Conservation (phyloP, 2,329 filamentous ascomycete genomes). For the Microdochium bolleyi region DNA sequence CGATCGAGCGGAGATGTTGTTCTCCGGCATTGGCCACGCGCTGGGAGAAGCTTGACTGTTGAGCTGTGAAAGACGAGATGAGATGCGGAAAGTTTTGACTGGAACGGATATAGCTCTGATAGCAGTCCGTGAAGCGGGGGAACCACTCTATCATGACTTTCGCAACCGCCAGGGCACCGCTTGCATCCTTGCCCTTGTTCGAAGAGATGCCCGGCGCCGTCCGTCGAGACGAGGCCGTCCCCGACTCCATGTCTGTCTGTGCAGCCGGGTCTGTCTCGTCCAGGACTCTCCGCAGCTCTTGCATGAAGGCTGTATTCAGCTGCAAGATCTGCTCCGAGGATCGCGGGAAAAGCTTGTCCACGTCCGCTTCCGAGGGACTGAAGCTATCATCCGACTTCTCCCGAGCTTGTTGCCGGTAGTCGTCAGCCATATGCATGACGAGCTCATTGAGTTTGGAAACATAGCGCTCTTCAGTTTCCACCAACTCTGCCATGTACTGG, state of each 20-base stretch:
- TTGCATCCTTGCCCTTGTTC: conserved; percentile 55
- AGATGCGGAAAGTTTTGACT: conserved; percentile 82
- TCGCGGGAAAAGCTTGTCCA: conserved; percentile 72
- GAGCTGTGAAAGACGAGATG: conserved; percentile 70
- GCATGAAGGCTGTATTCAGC: conserved; percentile 73
- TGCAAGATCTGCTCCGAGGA: conserved; percentile 75
- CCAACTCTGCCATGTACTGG: conserved; percentile 81
- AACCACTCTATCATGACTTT: conserved; percentile 86
- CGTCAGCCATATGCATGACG: conserved; percentile 70
- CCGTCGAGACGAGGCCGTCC: conserved; percentile 36
- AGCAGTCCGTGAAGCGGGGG: conserved; percentile 82
- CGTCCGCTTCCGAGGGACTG: conserved; percentile 63
- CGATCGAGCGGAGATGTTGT: conserved; percentile 78
- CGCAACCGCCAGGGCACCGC: conserved; percentile 70
- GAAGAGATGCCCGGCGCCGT: conserved; percentile 32
- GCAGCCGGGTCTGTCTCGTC: conserved; percentile 80
- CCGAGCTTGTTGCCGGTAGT: conserved; percentile 66
- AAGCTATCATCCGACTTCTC: conserved; percentile 50
- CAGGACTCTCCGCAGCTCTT: conserved; percentile 66
- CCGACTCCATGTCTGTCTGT: conserved; percentile 63
- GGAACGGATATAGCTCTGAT: conserved; percentile 85
- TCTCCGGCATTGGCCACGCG: conserved; percentile 78
- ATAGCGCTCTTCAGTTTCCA: conserved; percentile 92
- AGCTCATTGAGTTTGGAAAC: conserved; percentile 81
- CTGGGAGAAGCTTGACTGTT: conserved; percentile 74